Base-by-base conservation (phyloP, 805 yeast species). In the Yarrowia sp. region DNA sequence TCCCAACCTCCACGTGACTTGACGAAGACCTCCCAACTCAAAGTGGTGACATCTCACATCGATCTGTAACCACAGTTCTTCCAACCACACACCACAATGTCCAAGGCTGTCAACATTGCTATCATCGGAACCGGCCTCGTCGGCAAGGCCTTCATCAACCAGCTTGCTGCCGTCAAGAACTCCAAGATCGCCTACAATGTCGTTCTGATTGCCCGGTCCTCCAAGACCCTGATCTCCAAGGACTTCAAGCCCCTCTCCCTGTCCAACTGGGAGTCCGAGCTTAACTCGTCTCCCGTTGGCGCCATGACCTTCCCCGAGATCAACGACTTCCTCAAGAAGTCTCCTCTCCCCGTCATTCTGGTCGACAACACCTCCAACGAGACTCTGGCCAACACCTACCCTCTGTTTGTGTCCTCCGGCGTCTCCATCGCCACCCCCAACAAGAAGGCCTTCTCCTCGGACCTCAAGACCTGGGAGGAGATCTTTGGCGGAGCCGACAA, bases 401-500 rank as follows among this genome's bases (percentile, higher is more conserved):
- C 96, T 46, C 74, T 78, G 38, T 85, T 94, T 69, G 78, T 93
- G 65, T 74, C 80, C 67, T 82, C 79, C 64, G 96, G 97, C 36
- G 85, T 94, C 66, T 90, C 97, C 46, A 84, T 94, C 69, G 99
- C 98, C 18, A 94, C 99, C 46, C 99, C 99, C 68, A 94, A 94
- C 81, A 94, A 94, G 77, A 94, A 94, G 80, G 99, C 96, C 0
- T 94, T 94, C 72, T 91, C 97, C 9, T 81, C 91, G 42, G 87
- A 84, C 62, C 75, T 88, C 65, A 73, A 77, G 22, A 76, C 85
- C 12, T 94, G 98, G 97, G 82, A 89, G 62, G 80, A 81, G 58
- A 84, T 94, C 62, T 89, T 89, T 69, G 71, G 73, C 33, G 74
- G 75, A 58, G 79, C 81, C 49, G 77, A 78, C 35, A 39, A 44